phyloP scores from a whole-genome alignment of 148 eudicot genomes.

The Salicornia ramosissima region DNA sequence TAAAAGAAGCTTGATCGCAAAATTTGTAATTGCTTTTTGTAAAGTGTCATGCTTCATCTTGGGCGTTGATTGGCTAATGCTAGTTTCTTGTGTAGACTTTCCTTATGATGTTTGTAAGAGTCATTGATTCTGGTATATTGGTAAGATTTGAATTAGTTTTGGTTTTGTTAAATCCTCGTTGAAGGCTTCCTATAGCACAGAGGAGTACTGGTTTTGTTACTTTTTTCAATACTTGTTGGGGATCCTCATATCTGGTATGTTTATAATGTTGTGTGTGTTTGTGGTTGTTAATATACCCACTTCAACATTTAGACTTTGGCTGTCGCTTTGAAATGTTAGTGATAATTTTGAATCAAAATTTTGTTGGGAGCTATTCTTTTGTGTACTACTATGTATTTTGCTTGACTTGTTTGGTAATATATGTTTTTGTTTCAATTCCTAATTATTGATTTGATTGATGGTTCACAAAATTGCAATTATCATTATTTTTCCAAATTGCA shows the following conservation, averaged over 20 bases:
- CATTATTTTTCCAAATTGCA: background rate
- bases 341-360: background rate
- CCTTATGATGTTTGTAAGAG: no score
- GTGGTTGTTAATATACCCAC: background rate
- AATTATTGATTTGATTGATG: background rate
- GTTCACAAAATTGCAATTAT: background rate
- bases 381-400: background rate
- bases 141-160: no score
- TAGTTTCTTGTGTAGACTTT: no score
- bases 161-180: no score
- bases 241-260: constrained; percentile 1
- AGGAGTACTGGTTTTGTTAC: background rate
- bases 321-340: background rate
- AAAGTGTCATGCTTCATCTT: no score
- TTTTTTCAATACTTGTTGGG: background rate
- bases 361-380: background rate
- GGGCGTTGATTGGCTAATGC: no score
- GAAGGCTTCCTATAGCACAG: no score
- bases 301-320: background rate
- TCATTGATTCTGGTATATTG: no score
- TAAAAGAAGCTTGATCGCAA: background rate
- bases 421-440: background rate
- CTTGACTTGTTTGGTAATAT: background rate
- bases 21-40: background rate
- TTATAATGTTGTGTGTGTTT: background rate